These are phyloP conservation scores for Hyaloscypha hepaticicola DNA, from an alignment of 495 filamentous ascomycete species.

Conservation along the genomic window DNA sequence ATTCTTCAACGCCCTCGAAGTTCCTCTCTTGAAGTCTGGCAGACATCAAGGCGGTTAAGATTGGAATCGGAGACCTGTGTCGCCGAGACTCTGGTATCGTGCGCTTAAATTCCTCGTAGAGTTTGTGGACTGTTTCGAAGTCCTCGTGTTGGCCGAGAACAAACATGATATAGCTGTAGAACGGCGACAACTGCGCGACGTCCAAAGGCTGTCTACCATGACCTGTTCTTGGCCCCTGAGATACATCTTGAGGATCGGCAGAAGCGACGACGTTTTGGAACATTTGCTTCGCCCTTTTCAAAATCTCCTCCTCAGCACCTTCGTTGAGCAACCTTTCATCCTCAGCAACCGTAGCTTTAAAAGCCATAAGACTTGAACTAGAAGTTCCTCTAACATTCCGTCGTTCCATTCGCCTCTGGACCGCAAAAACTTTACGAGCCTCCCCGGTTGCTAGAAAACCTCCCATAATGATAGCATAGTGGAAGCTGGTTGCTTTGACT, in stretches of 20 bases:
- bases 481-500: conserved; percentile 60
- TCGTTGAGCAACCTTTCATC: conserved; percentile 24
- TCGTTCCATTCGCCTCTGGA: conserved; percentile 52
- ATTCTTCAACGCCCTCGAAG: conserved; percentile 57
- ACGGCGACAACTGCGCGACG: conserved; percentile 16
- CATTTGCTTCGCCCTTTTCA: conserved; percentile 40
- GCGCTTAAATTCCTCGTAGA: conserved; percentile 54
- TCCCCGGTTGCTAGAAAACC: conserved; percentile 56
- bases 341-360: conserved; percentile 37
- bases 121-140: conserved; percentile 50
- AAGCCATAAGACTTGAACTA: conserved; percentile 46
- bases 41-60: conserved; percentile 66
- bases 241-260: conserved; percentile 33
- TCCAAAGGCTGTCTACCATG: conserved; percentile 12
- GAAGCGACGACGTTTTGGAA: conserved; percentile 37
- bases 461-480: conserved; percentile 75
- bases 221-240: conserved; percentile 27
- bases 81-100: conserved; percentile 34
- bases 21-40: conserved; percentile 54
- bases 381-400: conserved; percentile 43
- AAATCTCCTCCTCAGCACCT: conserved; percentile 2
- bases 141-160: conserved; percentile 58
- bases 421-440: conserved; percentile 49
- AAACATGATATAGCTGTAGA: conserved; percentile 47
- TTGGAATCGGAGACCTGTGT: conserved; percentile 47